Evolutionary conservation across 805 yeast genomes (phyloP).

Genomic region (Starmerella bombi): DNA sequence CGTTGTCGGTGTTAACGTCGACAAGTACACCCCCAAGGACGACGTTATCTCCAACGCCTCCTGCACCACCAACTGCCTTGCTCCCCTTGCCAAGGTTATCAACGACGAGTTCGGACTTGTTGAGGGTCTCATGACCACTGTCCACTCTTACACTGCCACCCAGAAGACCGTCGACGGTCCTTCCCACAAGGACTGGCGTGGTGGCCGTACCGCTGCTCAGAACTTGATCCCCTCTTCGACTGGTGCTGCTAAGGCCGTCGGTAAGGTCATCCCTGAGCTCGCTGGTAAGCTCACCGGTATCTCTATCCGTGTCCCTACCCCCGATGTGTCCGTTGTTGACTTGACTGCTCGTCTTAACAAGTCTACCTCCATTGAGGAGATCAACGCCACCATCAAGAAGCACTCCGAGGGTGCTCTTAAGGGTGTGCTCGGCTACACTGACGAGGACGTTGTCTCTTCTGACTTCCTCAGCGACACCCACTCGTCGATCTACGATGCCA

Average conservation of each 20-base stretch:
- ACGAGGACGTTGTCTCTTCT: slow-evolving; percentile 81
- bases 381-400: slow-evolving; percentile 59
- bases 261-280: slow-evolving; percentile 82
- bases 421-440: slow-evolving; percentile 82
- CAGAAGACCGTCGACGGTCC: slow-evolving; percentile 96
- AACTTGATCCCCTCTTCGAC: slow-evolving; percentile 92
- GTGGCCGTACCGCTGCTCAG: slow-evolving; percentile 93
- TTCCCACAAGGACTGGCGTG: slow-evolving; percentile 97
- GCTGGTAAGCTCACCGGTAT: slow-evolving; percentile 91
- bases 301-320: slow-evolving; percentile 88
- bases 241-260: slow-evolving; percentile 97
- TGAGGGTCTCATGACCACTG: slow-evolving; percentile 92
- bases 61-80: slow-evolving; percentile 91
- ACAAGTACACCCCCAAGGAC: slow-evolving; percentile 61
- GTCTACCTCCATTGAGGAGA: slow-evolving; percentile 69
- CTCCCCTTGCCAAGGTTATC: slow-evolving; percentile 84
- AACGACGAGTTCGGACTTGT: slow-evolving; percentile 77
- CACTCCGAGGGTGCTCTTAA: slow-evolving; percentile 66
- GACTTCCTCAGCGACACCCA: slow-evolving; percentile 75
- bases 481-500: slow-evolving; percentile 83
- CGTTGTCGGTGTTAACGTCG: slow-evolving; percentile 81
- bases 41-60: slow-evolving; percentile 82
- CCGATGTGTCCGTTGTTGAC: slow-evolving; percentile 87
- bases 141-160: slow-evolving; percentile 91
- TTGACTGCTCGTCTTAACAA: slow-evolving; percentile 71